Percentiles rank a stretch among this genome's conserved stretches.
Conservation (phyloP, 306 rosid genomes). For the Castanospermum australe region DNA sequence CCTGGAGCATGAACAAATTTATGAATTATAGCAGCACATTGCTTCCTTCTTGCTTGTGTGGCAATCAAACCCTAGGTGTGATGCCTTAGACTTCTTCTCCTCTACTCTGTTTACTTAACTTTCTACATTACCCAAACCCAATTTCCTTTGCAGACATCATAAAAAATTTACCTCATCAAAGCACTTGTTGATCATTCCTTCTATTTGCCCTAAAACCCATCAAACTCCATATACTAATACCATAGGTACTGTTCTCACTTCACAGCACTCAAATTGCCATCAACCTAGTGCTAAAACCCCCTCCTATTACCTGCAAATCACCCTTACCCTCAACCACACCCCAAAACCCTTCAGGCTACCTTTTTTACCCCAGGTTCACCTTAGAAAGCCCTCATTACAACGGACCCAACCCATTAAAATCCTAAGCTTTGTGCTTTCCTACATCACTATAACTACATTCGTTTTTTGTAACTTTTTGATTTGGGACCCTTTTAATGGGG, state of each 20-base stretch:
- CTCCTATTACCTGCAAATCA: not conserved
- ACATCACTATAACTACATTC: not conserved
- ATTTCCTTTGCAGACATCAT: not conserved
- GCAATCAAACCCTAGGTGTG: too few relatives aligned
- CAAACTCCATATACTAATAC: not conserved
- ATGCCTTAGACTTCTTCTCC: too few relatives aligned
- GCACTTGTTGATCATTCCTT: not conserved
- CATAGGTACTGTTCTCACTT: not conserved
- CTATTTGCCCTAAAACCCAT: not conserved
- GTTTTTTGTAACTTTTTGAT: not conserved
- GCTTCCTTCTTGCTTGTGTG: too few relatives aligned
- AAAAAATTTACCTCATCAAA: not conserved
- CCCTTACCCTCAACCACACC: not conserved
- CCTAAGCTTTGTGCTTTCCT: not conserved
- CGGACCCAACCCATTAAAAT: not conserved
- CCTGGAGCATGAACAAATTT: too few relatives aligned
- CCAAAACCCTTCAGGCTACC: constrained; percentile 4
- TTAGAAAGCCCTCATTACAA: not conserved
- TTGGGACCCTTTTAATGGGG: not conserved
- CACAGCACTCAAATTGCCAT: not conserved
- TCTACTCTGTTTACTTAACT: too few relatives aligned
- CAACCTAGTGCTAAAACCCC: not conserved
- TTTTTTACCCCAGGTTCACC: not conserved
- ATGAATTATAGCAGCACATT: too few relatives aligned
- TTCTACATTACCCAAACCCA: constrained; percentile 4